A percentile compares a stretch with the other conserved stretches of the same genome.
Evolutionary conservation across 768 basidiomycete species (phyloP).

Genomic region (Rhizopogon roseolus): DNA sequence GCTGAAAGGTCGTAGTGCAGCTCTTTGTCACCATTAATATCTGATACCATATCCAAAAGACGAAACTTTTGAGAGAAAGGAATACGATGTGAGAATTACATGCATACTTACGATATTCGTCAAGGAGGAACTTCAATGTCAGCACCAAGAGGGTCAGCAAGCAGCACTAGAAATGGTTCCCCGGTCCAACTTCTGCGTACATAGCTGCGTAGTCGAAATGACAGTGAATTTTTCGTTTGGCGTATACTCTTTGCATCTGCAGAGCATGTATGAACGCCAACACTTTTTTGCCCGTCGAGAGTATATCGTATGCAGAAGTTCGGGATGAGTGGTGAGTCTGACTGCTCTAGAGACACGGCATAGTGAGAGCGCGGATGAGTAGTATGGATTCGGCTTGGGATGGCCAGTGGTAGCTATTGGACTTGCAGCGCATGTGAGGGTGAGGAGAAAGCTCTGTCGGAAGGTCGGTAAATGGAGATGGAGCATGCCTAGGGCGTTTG

Average conservation of each 20-base stretch:
- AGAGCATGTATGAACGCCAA: slow-evolving; percentile 27
- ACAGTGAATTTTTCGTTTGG: slow-evolving; percentile 15
- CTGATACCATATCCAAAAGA: no score
- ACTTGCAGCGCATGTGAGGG: slow-evolving; percentile 26
- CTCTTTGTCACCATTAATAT: no score
- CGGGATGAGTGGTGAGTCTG: slow-evolving; percentile 30
- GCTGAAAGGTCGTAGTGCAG: no score
- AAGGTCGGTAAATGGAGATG: slow-evolving; percentile 18
- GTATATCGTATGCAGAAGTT: background rate
- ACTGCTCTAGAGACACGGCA: slow-evolving; percentile 28
- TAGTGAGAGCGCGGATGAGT: slow-evolving; percentile 13
- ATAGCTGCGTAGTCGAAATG: slow-evolving; percentile 29
- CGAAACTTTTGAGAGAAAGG: no score
- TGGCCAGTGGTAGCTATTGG: slow-evolving; percentile 9
- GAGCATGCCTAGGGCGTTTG: background rate
- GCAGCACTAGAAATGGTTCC: no score
- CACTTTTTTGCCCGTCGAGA: background rate
- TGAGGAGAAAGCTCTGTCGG: slow-evolving; percentile 21
- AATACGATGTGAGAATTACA: no score
- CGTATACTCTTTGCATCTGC: slow-evolving; percentile 17
- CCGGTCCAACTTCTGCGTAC: no score
- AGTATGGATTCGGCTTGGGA: no score
- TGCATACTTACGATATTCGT: no score
- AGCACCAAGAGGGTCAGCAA: no score
- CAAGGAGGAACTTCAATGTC: no score